Base-by-base conservation (phyloP, 371 early-diverging fungal species). In the Mortierella sp. region DNA sequence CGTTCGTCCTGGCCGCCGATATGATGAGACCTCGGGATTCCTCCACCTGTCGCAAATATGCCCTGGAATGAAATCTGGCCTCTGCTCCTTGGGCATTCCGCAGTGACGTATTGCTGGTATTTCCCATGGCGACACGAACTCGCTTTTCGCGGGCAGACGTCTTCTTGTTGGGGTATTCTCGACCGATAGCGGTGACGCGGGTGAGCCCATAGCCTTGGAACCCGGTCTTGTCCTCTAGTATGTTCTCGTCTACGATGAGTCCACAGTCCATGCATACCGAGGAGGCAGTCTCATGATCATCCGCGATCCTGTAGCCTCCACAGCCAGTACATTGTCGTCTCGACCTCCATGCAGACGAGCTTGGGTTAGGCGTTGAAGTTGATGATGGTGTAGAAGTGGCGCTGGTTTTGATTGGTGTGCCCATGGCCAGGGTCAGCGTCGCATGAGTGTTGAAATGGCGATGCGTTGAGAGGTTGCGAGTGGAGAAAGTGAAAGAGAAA, bases 181-280 rank as follows among this genome's bases (percentile, higher is more conserved):
- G 24, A 10, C 68, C 68, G 3, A 42, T 42, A 24, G 24, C 68
- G 24, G 34, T 34, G 68, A 68, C 68, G 1, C 68, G 68, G 9
- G 68, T 68, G 68, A 42, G 44, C 0, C 68, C 68, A 11, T 68
- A 68, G 10, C 68, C 68, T 24, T 42, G 68, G 44, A 24, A 13
- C 28, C 45, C 11, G 58, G 16, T n/a, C 6, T 57, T 31, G n/a
- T 42, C 74, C 9, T 68, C 68, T 11, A 68, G 2, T 42, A 68
- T 68, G 24, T 34, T 68, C 52, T 72, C 73, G 54, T 14, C n/a
- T 24, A 24, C 52, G 31, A 72, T 52, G 31, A 52, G 13, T 28
- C 73, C 73, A 72, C 73, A 72, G 31, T 72, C 48, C 21, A 44
- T 24, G 52, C 73, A 72, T 5, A 72, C 52, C 5, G 50, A 21